phyloP scores from a whole-genome alignment of 2,329 filamentous ascomycete genomes.

The Pseudomassariella vexata region DNA sequence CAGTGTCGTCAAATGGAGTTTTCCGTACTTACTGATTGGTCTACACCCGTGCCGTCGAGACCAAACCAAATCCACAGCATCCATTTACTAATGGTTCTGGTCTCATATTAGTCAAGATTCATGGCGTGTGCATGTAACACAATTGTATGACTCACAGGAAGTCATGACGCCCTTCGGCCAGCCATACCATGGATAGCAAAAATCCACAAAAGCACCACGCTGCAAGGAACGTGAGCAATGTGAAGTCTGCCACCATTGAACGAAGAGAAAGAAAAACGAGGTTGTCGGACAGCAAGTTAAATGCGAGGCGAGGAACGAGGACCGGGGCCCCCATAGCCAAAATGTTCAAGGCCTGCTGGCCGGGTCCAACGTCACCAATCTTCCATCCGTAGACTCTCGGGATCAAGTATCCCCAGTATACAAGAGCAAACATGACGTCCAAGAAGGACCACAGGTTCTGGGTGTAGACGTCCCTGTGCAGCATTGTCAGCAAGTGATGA shows the following conservation, averaged over 20 bases:
- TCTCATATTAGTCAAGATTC: not conserved
- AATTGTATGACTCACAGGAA: slow-evolving; percentile 44
- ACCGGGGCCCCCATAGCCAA: slow-evolving; percentile 76
- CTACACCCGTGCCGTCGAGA: slow-evolving; percentile 65
- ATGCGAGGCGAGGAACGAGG: slow-evolving; percentile 71
- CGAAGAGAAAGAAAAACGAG: slow-evolving; percentile 75
- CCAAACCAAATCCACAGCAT: slow-evolving; percentile 95
- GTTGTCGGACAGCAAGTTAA: slow-evolving; percentile 78
- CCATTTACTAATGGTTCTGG: slow-evolving; percentile 72
- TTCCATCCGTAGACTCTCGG: slow-evolving; percentile 62
- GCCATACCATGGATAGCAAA: slow-evolving; percentile 72
- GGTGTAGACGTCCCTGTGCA: slow-evolving; percentile 67
- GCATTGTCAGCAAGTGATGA: slow-evolving; percentile 5
- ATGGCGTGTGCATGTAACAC: no score
- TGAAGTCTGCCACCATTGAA: slow-evolving; percentile 83
- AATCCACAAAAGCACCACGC: slow-evolving; percentile 83
- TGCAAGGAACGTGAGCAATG: slow-evolving; percentile 67
- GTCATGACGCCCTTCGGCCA: slow-evolving; percentile 58
- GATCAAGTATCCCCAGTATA: slow-evolving; percentile 64
- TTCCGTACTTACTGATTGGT: slow-evolving; percentile 45
- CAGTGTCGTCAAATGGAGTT: no score
- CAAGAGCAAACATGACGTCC: slow-evolving; percentile 69
- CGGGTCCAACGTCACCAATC: slow-evolving; percentile 38
- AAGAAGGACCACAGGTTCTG: slow-evolving; percentile 88
- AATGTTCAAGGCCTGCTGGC: slow-evolving; percentile 68